phyloP scores from a whole-genome alignment of 2,329 filamentous ascomycete genomes.

The Byssothecium circinans region DNA sequence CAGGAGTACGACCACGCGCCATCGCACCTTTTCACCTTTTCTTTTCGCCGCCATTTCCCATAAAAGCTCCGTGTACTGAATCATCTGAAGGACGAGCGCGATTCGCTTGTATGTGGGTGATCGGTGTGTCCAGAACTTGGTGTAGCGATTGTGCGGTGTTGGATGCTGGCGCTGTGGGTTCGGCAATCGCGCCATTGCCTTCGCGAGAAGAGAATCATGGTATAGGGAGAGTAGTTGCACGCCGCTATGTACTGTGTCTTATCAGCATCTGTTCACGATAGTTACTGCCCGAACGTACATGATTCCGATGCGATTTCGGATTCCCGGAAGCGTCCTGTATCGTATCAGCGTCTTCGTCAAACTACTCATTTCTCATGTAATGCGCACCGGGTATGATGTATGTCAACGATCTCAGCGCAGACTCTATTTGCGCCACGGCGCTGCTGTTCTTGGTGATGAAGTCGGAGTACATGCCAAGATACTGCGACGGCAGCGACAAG shows the following conservation, averaged over 20 bases:
- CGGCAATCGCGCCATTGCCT: slow-evolving; percentile 60
- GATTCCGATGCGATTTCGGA: slow-evolving; percentile 95
- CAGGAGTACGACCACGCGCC: slow-evolving; percentile 82
- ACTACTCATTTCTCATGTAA: slow-evolving; percentile 3
- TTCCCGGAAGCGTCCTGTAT: slow-evolving; percentile 77
- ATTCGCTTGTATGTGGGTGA: slow-evolving; percentile 76
- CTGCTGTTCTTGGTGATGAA: slow-evolving; percentile 95
- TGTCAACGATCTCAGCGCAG: slow-evolving; percentile 84
- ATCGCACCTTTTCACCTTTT: slow-evolving; percentile 76
- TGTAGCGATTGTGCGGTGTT: slow-evolving; percentile 64
- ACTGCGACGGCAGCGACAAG: slow-evolving; percentile 64
- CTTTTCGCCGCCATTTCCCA: slow-evolving; percentile 97
- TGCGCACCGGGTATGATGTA: slow-evolving; percentile 85
- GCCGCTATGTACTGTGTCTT: slow-evolving; percentile 68
- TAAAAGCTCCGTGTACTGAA: slow-evolving; percentile 93
- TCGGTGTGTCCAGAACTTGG: slow-evolving; percentile 62
- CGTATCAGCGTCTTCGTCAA: slow-evolving; percentile 18
- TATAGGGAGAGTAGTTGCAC: slow-evolving; percentile 90
- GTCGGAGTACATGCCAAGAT: slow-evolving; percentile 74
- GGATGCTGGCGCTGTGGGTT: slow-evolving; percentile 55
- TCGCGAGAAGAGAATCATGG: slow-evolving; percentile 83
- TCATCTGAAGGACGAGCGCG: slow-evolving; percentile 80
- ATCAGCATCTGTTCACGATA: slow-evolving; percentile 21
- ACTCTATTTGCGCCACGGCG: slow-evolving; percentile 94
- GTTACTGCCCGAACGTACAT: slow-evolving; percentile 48